A percentile compares a stretch with the other conserved stretches of the same genome.
These are phyloP conservation scores for Arabis hirsuta DNA, from an alignment of 345 rosid genomes.

Conservation along the genomic window DNA sequence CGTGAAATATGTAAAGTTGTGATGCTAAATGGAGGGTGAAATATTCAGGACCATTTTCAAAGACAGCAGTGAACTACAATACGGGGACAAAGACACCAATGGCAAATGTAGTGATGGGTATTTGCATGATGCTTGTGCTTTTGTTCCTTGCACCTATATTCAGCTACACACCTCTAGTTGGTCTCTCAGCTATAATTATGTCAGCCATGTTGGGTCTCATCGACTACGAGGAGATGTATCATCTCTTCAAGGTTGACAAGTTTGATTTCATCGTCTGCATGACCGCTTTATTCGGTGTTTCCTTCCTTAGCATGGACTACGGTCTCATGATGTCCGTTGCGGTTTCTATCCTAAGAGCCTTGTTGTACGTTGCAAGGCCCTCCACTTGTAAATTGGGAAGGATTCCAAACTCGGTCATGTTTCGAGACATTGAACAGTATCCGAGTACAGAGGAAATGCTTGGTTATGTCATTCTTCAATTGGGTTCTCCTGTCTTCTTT, in stretches of 20 bases:
- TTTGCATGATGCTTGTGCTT: constrained; percentile 84
- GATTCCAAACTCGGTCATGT: constrained; percentile 58
- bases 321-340: constrained; percentile 86
- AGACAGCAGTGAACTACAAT: constrained; percentile 88
- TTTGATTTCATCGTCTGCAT: constrained; percentile 82
- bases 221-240: constrained; percentile 62
- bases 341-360: constrained; percentile 63
- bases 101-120: constrained; percentile 81
- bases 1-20: neutral
- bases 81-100: constrained; percentile 72
- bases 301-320: constrained; percentile 78
- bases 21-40: neutral
- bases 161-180: constrained; percentile 87
- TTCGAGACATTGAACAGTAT: constrained; percentile 76
- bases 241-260: constrained; percentile 76
- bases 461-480: constrained; percentile 66
- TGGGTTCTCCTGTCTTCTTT: constrained; percentile 90
- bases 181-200: constrained; percentile 87
- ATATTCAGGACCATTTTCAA: constrained; percentile 84
- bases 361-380: constrained; percentile 78
- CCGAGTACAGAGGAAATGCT: constrained; percentile 48
- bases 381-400: constrained; percentile 74
- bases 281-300: constrained; percentile 75
- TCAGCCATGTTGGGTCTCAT: constrained; percentile 91
- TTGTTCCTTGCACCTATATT: constrained; percentile 80